Evolutionary conservation across 371 early-diverging fungal species (phyloP).

Genomic region (Dichotomocladium elegans): DNA sequence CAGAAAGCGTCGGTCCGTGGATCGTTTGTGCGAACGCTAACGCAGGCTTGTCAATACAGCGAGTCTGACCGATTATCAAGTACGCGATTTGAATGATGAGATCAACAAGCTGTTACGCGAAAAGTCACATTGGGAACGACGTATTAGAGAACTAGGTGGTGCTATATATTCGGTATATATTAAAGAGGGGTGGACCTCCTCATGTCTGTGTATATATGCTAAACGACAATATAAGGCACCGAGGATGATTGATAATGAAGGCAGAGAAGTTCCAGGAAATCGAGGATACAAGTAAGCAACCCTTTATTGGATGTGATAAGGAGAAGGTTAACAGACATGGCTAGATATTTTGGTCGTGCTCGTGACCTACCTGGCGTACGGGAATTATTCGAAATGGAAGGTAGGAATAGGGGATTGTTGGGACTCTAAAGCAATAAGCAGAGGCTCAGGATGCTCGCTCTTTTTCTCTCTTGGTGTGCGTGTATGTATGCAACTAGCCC

Average conservation of each 20-base stretch:
- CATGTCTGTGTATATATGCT: too few relatives aligned
- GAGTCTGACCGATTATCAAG: slow-evolving; percentile 82
- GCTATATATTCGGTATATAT: slow-evolving; percentile 84
- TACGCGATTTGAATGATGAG: slow-evolving; percentile 93
- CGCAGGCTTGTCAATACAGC: slow-evolving; percentile 46
- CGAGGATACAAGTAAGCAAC: slow-evolving; percentile 87
- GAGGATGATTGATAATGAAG: slow-evolving; percentile 80
- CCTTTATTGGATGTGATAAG: not conserved
- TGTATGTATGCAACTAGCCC: slow-evolving; percentile 6
- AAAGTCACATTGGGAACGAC: slow-evolving; percentile 89
- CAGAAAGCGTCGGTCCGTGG: too few relatives aligned
- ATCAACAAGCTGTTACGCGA: slow-evolving; percentile 92
- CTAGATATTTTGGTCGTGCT: slow-evolving; percentile 94
- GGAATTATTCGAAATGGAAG: slow-evolving; percentile 81
- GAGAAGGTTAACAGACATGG: not conserved
- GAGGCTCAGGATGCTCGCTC: not conserved
- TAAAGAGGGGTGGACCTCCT: not conserved
- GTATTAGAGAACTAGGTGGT: slow-evolving; percentile 92
- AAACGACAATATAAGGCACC: slow-evolving; percentile 63
- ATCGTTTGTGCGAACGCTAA: too few relatives aligned
- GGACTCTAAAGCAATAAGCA: not conserved
- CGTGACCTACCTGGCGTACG: slow-evolving; percentile 93
- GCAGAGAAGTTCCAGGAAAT: slow-evolving; percentile 86
- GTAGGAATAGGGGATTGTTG: slow-evolving; percentile 13
- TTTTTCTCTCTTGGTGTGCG: not conserved